Evolutionary conservation across 495 filamentous ascomycete species (phyloP), one percentile per base, ranked within the genome.

Genomic region (Talaromyces borbonicus): DNA sequence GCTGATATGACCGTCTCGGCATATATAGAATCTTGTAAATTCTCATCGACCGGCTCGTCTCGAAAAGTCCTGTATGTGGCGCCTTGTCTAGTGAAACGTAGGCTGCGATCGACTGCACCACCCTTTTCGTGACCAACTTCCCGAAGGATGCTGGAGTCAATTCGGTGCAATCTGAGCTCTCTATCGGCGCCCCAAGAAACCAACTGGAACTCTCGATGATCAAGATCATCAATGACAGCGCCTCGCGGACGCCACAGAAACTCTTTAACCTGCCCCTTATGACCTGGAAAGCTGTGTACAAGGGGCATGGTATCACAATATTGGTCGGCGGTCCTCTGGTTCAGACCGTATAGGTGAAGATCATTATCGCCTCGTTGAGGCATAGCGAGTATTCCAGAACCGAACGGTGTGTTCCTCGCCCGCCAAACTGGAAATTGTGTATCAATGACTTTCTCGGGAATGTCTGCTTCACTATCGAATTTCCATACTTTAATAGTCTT

Each of bases 401-500:
- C 87, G 58, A 95, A 95, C 0, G 90, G 90, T 1, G 90, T 93
- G 54, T 95, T 89, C n/a, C 90, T 74, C 19, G 90, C 90, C 49
- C 90, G 71, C 88, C 88, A 94, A 19, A 94, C 83, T 2, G 90
- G 90, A 56, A 92, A 95, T 2, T 83, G 78, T 3, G 89, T 88
- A 22, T 72, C 67, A 25, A 95, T 86, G 15, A 85, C 69, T 22
- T 84, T 75, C 52, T 90, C 82, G 0, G 87, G 84, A 5, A 66
- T 61, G 49, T 84, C 77, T 9, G 72, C 63, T 22, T 74, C 65
- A 23, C 75, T 73, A 5, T 65, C 74, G 52, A 86, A 90, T 59
- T 95, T 82, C 90, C 90, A 97, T 54, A 94, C 87, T 53, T 93
- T 95, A 60, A 97, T 87, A 7, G 85, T 93, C 55, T 82, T 85